phyloP scores from a whole-genome alignment of 345 rosid species.

The Cardamine occulta region DNA sequence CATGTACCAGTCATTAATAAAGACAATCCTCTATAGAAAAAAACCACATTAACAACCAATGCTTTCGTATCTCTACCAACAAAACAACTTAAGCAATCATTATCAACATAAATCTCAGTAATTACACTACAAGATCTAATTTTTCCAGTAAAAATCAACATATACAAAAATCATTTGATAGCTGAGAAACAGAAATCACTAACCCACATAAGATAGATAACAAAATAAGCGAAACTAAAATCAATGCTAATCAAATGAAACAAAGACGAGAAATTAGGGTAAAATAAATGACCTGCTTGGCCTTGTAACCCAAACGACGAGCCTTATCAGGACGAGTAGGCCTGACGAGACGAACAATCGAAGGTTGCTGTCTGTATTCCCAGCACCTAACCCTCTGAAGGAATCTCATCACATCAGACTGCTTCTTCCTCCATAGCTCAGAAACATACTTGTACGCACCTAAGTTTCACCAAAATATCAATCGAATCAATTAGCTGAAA shows the following conservation, averaged over 20 bases:
- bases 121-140: neutral
- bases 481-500: neutral
- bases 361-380: constrained; percentile 97
- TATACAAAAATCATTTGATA: neutral
- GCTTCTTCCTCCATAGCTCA: constrained; percentile 99
- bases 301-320: constrained; percentile 93
- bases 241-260: too few species aligned
- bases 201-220: neutral
- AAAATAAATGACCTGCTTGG: constrained; percentile 71
- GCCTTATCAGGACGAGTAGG: constrained; percentile 99
- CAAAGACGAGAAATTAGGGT: neutral
- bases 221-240: neutral
- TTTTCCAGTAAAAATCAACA: neutral
- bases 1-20: neutral
- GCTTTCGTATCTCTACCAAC: neutral
- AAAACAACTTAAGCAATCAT: neutral
- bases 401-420: constrained; percentile 98
- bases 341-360: constrained; percentile 82
- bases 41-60: constrained; percentile 1
- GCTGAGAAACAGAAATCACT: neutral
- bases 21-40: neutral
- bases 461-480: constrained; percentile 35
- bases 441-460: constrained; percentile 97
- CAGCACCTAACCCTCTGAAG: constrained; percentile 98
- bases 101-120: neutral